phyloP scores from a whole-genome alignment of 2,329 filamentous ascomycete genomes.

The Escovopsis sp. region DNA sequence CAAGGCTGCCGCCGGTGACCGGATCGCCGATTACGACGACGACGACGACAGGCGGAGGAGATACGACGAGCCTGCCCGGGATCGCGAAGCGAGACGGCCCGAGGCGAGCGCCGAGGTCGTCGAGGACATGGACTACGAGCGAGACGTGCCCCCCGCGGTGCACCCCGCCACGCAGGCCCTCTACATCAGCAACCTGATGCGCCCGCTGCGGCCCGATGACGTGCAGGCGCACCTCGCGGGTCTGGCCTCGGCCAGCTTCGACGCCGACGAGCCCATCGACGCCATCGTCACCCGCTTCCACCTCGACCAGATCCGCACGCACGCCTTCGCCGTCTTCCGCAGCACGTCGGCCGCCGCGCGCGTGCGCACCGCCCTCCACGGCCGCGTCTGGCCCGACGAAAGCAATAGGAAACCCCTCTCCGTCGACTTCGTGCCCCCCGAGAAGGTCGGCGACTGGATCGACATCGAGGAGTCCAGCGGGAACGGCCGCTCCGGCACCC shows the following conservation, averaged over 20 bases:
- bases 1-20: no score
- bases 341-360: slow-evolving; percentile 57
- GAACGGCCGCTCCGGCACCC: slow-evolving; percentile 25
- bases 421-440: slow-evolving; percentile 78
- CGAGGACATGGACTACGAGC: slow-evolving; percentile 18
- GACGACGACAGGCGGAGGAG: no score
- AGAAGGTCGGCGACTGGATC: slow-evolving; percentile 61
- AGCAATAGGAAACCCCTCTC: slow-evolving; percentile 69
- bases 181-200: slow-evolving; percentile 84
- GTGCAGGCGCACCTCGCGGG: slow-evolving; percentile 55
- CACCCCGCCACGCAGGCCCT: slow-evolving; percentile 63
- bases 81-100: not conserved
- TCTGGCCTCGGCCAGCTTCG: slow-evolving; percentile 54
- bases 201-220: slow-evolving; percentile 56
- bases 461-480: slow-evolving; percentile 43
- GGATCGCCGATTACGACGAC: no score
- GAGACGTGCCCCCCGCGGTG: slow-evolving; percentile 38
- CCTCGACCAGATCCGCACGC: slow-evolving; percentile 73
- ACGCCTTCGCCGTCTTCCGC: slow-evolving; percentile 67
- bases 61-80: not conserved
- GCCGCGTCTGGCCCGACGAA: slow-evolving; percentile 74
- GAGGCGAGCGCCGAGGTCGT: not conserved
- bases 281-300: slow-evolving; percentile 52
- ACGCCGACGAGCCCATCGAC: slow-evolving; percentile 28
- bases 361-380: slow-evolving; percentile 63